Percentiles rank a stretch among this genome's conserved stretches.
Evolutionary conservation across 2,329 filamentous ascomycete species (phyloP).

Genomic region (Blastomyces parvus): DNA sequence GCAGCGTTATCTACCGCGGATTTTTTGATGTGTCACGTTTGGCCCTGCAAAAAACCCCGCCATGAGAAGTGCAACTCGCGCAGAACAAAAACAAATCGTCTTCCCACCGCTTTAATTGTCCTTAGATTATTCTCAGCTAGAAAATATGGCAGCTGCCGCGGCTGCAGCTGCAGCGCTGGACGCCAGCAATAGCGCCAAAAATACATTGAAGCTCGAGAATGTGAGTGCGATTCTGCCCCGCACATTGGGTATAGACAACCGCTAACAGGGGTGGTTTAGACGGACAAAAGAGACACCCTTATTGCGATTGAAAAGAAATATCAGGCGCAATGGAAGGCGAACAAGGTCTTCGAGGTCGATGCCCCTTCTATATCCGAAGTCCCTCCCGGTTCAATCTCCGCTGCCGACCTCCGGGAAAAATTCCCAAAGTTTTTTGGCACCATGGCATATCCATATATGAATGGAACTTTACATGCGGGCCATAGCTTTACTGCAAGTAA

Average conservation of each 20-base stretch:
- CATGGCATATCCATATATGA: constrained; percentile 73
- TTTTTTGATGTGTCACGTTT: neutral
- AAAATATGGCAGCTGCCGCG: constrained; percentile 34
- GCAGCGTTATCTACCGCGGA: neutral
- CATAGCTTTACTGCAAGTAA: constrained; percentile 90
- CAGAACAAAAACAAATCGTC: neutral
- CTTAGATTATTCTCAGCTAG: neutral
- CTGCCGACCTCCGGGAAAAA: constrained; percentile 66
- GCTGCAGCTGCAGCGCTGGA: constrained; percentile 49
- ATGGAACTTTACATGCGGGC: constrained; percentile 78
- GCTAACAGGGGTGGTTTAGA: constrained; percentile 40
- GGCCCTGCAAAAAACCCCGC: constrained; percentile 2
- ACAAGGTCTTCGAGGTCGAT: constrained; percentile 72
- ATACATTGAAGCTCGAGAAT: constrained; percentile 58
- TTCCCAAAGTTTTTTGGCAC: constrained; percentile 86
- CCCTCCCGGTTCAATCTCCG: constrained; percentile 61
- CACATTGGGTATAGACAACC: constrained; percentile 15
- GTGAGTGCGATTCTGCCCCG: constrained; percentile 23
- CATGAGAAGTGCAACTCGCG: neutral
- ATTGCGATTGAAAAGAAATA: constrained; percentile 85
- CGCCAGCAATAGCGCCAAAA: constrained; percentile 46
- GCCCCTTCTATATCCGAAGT: constrained; percentile 72
- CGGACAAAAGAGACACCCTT: constrained; percentile 76
- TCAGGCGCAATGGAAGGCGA: constrained; percentile 71
- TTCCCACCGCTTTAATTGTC: neutral